A percentile compares a stretch with the other conserved stretches of the same genome.
Conservation (phyloP, 768 basidiomycete species). For the Suillus decipiens region DNA sequence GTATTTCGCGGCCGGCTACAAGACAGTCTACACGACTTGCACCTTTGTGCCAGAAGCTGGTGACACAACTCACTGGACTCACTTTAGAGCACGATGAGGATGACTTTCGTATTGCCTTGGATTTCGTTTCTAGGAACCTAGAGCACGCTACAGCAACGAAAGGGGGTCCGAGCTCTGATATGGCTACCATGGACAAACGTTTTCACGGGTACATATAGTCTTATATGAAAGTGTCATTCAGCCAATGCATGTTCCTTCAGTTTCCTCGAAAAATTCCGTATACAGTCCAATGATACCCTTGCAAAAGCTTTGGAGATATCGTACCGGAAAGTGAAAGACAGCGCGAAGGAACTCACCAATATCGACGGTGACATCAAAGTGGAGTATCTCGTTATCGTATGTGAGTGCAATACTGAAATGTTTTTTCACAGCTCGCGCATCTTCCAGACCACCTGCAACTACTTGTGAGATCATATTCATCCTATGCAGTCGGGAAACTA, state of each 20-base stretch:
- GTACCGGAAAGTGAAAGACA: slow-evolving; percentile 52
- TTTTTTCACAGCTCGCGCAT: slow-evolving; percentile 45
- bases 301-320: slow-evolving; percentile 61
- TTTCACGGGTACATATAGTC: slow-evolving; percentile 47
- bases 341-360: slow-evolving; percentile 51
- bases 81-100: slow-evolving; percentile 42
- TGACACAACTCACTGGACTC: slow-evolving; percentile 55
- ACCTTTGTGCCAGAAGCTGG: slow-evolving; percentile 56
- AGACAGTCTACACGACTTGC: slow-evolving; percentile 51
- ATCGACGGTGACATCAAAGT: slow-evolving; percentile 71
- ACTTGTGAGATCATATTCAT: slow-evolving; percentile 48
- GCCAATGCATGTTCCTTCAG: slow-evolving; percentile 34
- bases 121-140: slow-evolving; percentile 58
- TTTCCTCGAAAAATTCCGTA: slow-evolving; percentile 65
- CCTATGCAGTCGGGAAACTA: slow-evolving; percentile 6
- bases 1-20: slow-evolving; percentile 52
- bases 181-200: slow-evolving; percentile 53
- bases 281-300: slow-evolving; percentile 62
- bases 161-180: slow-evolving; percentile 57
- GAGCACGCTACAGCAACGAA: slow-evolving; percentile 56
- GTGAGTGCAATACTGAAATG: slow-evolving; percentile 13
- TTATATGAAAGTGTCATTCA: slow-evolving; percentile 10
- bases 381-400: neutral
- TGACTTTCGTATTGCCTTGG: slow-evolving; percentile 50
- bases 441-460: slow-evolving; percentile 76